Conservation (phyloP, 1,284 basidiomycete species). For the Sphagnurus paluster region DNA sequence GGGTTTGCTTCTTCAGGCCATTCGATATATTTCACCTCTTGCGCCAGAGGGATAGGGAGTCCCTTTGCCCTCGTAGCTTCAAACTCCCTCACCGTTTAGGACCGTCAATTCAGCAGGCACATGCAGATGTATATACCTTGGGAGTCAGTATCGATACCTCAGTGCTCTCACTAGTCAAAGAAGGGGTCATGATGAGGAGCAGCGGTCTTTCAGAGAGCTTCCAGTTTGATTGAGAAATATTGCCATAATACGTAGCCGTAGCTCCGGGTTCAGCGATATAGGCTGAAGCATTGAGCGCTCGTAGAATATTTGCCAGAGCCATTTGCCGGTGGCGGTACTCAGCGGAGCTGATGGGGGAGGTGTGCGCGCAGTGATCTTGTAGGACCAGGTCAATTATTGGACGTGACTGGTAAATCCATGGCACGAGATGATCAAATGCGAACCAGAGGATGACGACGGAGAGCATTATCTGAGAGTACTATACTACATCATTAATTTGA, state of each 20-base stretch:
- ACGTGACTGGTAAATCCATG: background rate
- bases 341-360: slow-evolving; percentile 44
- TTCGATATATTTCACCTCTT: slow-evolving; percentile 49
- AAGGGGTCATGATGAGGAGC: slow-evolving; percentile 63
- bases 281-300: slow-evolving; percentile 51
- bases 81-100: slow-evolving; percentile 39
- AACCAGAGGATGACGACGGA: background rate
- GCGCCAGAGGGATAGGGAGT: slow-evolving; percentile 49
- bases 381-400: background rate
- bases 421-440: slow-evolving; percentile 1
- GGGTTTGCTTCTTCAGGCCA: slow-evolving; percentile 80
- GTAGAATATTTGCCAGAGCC: slow-evolving; percentile 50
- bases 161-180: slow-evolving; percentile 27
- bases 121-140: slow-evolving; percentile 26
- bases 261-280: slow-evolving; percentile 80
- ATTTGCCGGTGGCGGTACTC: slow-evolving; percentile 57
- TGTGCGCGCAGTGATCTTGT: slow-evolving; percentile 47
- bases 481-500: background rate
- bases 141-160: slow-evolving; percentile 70
- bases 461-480: background rate
- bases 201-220: slow-evolving; percentile 76
- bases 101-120: too few relatives aligned
- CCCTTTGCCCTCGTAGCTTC: slow-evolving; percentile 71
- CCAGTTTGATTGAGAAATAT: slow-evolving; percentile 68
- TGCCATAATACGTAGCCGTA: slow-evolving; percentile 69